Evolutionary conservation across 306 rosid species (phyloP).

Genomic region (Vigna angularis): DNA sequence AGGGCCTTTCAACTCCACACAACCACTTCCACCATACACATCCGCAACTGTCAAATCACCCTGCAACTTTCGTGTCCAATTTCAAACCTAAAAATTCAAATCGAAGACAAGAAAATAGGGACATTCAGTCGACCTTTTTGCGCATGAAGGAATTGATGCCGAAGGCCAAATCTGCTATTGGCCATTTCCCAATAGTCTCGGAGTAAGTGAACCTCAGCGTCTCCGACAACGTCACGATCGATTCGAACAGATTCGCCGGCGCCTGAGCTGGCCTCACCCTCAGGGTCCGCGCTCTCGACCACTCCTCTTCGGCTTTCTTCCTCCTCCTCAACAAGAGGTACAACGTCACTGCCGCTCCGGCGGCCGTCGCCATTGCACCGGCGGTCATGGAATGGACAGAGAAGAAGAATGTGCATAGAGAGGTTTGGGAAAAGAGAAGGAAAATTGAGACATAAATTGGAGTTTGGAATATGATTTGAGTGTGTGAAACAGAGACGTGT

Average conservation of each 20-base stretch:
- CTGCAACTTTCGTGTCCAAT: slow-evolving; percentile 44
- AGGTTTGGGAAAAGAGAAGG: not conserved
- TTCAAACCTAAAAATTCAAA: not conserved
- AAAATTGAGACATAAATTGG: not conserved
- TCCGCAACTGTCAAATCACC: slow-evolving; percentile 74
- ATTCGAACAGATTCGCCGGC: slow-evolving; percentile 78
- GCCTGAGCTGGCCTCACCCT: slow-evolving; percentile 78
- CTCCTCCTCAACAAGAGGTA: slow-evolving; percentile 58
- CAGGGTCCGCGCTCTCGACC: slow-evolving; percentile 33
- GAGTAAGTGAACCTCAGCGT: slow-evolving; percentile 79
- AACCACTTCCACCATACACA: slow-evolving; percentile 58
- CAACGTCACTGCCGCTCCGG: slow-evolving; percentile 74
- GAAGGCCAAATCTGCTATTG: slow-evolving; percentile 85
- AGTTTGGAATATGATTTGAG: slow-evolving; percentile 3
- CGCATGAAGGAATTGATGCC: slow-evolving; percentile 83
- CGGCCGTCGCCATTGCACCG: slow-evolving; percentile 79
- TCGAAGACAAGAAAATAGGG: not conserved
- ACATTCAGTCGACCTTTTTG: slow-evolving; percentile 58
- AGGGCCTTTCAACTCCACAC: slow-evolving; percentile 65
- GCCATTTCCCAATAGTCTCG: slow-evolving; percentile 87
- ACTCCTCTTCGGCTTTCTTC: slow-evolving; percentile 55
- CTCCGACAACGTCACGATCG: slow-evolving; percentile 72
- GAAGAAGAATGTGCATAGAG: not conserved
- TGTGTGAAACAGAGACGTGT: not conserved
- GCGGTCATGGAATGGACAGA: slow-evolving; percentile 66